These are phyloP conservation scores for Penicillium sp. DNA, from an alignment of 2,329 filamentous ascomycete genomes.

Conservation along the genomic window DNA sequence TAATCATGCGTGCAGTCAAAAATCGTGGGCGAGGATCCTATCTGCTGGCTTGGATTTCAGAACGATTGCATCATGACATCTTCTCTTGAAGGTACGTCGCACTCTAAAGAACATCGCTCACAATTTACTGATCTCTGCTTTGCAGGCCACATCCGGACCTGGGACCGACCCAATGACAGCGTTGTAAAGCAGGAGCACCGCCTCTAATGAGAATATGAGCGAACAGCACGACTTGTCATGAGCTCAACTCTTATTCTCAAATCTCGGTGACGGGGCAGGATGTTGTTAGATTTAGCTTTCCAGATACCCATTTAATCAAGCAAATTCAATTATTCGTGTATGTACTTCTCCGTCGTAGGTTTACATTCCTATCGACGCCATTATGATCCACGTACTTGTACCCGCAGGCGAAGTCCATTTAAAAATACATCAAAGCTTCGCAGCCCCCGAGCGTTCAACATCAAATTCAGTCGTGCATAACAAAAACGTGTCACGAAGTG, in stretches of 20 bases:
- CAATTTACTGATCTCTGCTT: slow-evolving; percentile 20
- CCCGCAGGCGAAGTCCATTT: not conserved
- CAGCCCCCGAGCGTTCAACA: slow-evolving; percentile 32
- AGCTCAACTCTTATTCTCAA: not conserved
- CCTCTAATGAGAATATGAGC: not conserved
- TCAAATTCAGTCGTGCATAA: slow-evolving; percentile 58
- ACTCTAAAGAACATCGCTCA: not conserved
- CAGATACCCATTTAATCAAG: slow-evolving; percentile 21
- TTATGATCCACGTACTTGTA: not conserved
- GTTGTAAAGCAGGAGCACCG: slow-evolving; percentile 32
- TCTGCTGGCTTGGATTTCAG: slow-evolving; percentile 91
- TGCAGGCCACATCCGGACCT: slow-evolving; percentile 73
- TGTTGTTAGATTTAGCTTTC: slow-evolving; percentile 6
- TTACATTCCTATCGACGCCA: not conserved
- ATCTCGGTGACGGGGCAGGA: slow-evolving; percentile 3
- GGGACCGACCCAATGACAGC: slow-evolving; percentile 64
- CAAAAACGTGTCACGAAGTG: slow-evolving; percentile 57
- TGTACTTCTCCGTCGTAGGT: not conserved
- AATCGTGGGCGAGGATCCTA: slow-evolving; percentile 79
- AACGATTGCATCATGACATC: slow-evolving; percentile 91
- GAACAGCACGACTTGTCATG: not conserved
- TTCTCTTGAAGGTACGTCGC: slow-evolving; percentile 77
- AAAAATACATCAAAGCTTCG: slow-evolving; percentile 31
- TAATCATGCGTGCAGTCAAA: slow-evolving; percentile 64
- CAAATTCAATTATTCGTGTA: not conserved